Conservation (phyloP, 2,329 filamentous ascomycete genomes). For the Rutstroemia sp. region DNA sequence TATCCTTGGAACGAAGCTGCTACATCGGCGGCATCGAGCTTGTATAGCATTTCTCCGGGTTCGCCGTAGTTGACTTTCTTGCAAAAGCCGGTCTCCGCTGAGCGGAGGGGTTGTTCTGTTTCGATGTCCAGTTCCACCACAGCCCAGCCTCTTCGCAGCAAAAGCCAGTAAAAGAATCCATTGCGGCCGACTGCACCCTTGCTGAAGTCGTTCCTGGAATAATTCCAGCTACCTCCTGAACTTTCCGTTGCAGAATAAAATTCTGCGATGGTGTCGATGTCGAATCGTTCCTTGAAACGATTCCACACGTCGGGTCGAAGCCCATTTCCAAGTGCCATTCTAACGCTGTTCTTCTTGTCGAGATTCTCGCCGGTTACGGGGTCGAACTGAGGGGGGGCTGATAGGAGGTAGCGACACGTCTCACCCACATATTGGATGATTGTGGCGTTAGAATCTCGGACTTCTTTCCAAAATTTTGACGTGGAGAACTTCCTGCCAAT, state of each 20-base stretch:
- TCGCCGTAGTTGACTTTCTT: slow-evolving; percentile 48
- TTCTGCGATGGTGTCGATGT: slow-evolving; percentile 64
- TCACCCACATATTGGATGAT: slow-evolving; percentile 85
- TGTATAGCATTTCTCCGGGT: slow-evolving; percentile 68
- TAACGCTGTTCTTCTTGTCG: slow-evolving; percentile 67
- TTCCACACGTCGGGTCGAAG: slow-evolving; percentile 82
- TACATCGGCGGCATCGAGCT: slow-evolving; percentile 59
- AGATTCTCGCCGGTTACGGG: slow-evolving; percentile 57
- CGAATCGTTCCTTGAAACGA: slow-evolving; percentile 73
- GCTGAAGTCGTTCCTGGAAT: slow-evolving; percentile 62
- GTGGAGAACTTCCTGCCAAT: slow-evolving; percentile 75
- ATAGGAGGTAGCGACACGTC: slow-evolving; percentile 74
- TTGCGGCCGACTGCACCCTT: slow-evolving; percentile 73
- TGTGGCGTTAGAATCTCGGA: slow-evolving; percentile 62
- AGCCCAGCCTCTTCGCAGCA: slow-evolving; percentile 44
- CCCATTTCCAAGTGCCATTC: slow-evolving; percentile 75
- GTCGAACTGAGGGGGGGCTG: slow-evolving; percentile 54
- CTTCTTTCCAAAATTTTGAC: slow-evolving; percentile 68
- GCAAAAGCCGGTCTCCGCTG: slow-evolving; percentile 64
- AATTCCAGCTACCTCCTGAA: slow-evolving; percentile 62
- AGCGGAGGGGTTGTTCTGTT: slow-evolving; percentile 59
- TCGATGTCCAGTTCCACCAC: slow-evolving; percentile 67
- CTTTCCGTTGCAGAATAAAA: slow-evolving; percentile 79
- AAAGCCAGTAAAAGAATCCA: slow-evolving; percentile 51
- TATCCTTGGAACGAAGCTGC: slow-evolving; percentile 68